Percentiles rank a stretch among this genome's conserved stretches.
phyloP scores from a whole-genome alignment of 2,329 filamentous ascomycete genomes.

The Aciculosporium take region DNA sequence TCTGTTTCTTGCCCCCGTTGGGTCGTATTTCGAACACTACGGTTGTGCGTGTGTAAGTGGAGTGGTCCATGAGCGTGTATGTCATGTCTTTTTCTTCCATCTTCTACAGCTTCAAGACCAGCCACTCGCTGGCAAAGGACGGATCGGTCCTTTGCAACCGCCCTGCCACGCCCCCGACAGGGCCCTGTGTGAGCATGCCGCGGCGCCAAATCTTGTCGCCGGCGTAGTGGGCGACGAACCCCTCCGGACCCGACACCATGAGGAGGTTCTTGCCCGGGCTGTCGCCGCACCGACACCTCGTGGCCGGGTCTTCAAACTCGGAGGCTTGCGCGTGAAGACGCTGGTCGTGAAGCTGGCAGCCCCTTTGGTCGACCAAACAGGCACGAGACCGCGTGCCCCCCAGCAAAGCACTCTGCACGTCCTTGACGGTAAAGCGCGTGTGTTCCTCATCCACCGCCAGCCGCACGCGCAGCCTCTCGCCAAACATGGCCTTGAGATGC shows the following conservation, averaged over 20 bases:
- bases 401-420: constrained; percentile 26
- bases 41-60: too few species aligned
- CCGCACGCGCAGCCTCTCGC: constrained; percentile 45
- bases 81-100: background rate
- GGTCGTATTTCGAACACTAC: too few species aligned
- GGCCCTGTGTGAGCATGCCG: constrained; percentile 61
- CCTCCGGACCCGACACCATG: constrained; percentile 81
- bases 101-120: constrained; percentile 37
- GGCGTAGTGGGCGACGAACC: constrained; percentile 70
- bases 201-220: constrained; percentile 63
- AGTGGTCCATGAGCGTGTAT: too few species aligned
- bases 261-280: constrained; percentile 42
- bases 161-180: constrained; percentile 53
- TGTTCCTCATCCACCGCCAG: constrained; percentile 77
- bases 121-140: constrained; percentile 27
- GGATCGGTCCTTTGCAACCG: constrained; percentile 37
- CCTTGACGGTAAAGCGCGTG: constrained; percentile 42
- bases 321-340: constrained; percentile 16
- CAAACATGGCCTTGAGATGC: constrained; percentile 43
- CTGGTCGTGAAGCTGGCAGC: constrained; percentile 19
- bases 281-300: constrained; percentile 14
- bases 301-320: constrained; percentile 17
- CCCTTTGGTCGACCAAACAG: background rate
- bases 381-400: background rate
- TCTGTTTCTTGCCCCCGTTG: background rate